A percentile compares a stretch with the other conserved stretches of the same genome.
Conservation (phyloP, 805 yeast genomes). For the Lachancea sp. region DNA sequence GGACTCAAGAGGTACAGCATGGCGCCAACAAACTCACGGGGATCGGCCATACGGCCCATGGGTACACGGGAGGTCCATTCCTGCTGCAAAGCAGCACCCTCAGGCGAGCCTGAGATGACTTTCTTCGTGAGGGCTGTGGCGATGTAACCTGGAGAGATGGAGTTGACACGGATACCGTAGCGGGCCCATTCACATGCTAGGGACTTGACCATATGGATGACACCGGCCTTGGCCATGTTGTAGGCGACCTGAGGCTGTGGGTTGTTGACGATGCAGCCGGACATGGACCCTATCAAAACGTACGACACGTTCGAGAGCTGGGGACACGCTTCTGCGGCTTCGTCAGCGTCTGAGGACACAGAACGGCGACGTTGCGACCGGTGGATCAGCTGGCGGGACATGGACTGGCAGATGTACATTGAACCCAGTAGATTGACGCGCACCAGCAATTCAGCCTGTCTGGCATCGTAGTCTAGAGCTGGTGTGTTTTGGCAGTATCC, state of each 20-base stretch:
- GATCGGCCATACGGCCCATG: constrained; percentile 78
- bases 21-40: constrained; percentile 74
- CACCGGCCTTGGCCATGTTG: constrained; percentile 85
- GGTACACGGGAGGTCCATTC: constrained; percentile 71
- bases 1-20: constrained; percentile 66
- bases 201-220: constrained; percentile 68
- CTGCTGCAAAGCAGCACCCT: constrained; percentile 44
- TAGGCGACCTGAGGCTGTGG: constrained; percentile 77
- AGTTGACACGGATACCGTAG: constrained; percentile 67
- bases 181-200: constrained; percentile 80
- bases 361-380: constrained; percentile 43
- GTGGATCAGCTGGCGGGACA: constrained; percentile 18
- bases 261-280: constrained; percentile 68
- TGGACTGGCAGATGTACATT: constrained; percentile 44
- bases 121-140: constrained; percentile 72
- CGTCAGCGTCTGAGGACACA: constrained; percentile 29
- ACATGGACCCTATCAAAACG: constrained; percentile 72
- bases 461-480: constrained; percentile 70
- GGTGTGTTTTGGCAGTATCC: constrained; percentile 79
- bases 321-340: constrained; percentile 39
- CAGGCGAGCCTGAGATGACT: constrained; percentile 52
- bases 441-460: constrained; percentile 59
- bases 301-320: constrained; percentile 39
- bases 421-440: constrained; percentile 72
- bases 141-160: constrained; percentile 76